phyloP scores from a whole-genome alignment of 2,329 filamentous ascomycete genomes.

The Thyridium curvatum region DNA sequence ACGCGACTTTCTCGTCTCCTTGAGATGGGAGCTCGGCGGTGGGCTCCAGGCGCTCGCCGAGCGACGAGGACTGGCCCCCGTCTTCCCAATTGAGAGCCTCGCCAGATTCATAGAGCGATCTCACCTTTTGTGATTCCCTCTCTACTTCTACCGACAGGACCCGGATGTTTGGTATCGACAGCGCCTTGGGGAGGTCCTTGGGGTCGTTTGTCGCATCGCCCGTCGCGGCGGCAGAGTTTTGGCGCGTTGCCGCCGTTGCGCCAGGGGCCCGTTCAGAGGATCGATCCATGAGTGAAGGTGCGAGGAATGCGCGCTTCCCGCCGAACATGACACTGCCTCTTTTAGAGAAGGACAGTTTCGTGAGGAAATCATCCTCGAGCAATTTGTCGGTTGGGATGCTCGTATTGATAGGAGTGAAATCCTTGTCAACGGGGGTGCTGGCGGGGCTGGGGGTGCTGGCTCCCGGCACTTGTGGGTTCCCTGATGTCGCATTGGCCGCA shows the following conservation, averaged over 20 bases:
- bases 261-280: constrained; percentile 4
- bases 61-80: constrained; percentile 38
- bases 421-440: constrained; percentile 17
- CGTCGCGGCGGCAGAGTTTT: constrained; percentile 6
- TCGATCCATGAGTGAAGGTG: constrained; percentile 1
- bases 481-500: constrained; percentile 17
- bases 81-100: constrained; percentile 47
- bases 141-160: constrained; percentile 49
- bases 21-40: constrained; percentile 44
- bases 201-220: constrained; percentile 9
- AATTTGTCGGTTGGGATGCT: constrained; percentile 50
- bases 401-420: constrained; percentile 47
- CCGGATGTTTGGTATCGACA: constrained; percentile 39
- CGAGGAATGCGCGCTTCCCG: constrained; percentile 29
- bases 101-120: constrained; percentile 56
- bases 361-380: constrained; percentile 52
- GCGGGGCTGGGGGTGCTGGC: constrained; percentile 12
- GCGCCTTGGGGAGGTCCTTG: constrained; percentile 8
- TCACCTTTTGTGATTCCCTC: constrained; percentile 62
- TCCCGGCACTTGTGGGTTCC: constrained; percentile 7
- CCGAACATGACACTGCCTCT: constrained; percentile 58
- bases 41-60: constrained; percentile 40
- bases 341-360: constrained; percentile 53
- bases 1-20: constrained; percentile 48
- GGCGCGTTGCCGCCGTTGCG: constrained; percentile 3